phyloP scores from a whole-genome alignment of 129 eudicot genomes.

The Oenanthe sinensis region DNA sequence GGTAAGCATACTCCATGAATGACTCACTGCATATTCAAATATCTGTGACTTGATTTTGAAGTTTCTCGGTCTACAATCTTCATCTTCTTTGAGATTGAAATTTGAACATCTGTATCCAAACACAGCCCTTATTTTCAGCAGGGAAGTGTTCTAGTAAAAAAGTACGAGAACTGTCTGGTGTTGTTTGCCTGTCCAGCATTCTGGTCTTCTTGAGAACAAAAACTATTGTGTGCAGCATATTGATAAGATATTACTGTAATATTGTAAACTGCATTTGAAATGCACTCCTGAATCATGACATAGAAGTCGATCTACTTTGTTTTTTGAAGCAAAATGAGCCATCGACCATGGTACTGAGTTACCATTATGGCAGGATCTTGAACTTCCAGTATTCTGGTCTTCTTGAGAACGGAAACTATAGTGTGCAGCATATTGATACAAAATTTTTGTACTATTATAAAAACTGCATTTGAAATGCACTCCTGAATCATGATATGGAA shows the following conservation, averaged over 20 bases:
- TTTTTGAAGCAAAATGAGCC: not conserved
- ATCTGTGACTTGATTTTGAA: not conserved
- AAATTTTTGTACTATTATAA: not conserved
- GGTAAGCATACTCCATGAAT: slow-evolving; percentile 41
- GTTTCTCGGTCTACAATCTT: not conserved
- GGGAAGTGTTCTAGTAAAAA: not conserved
- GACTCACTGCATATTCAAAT: slow-evolving; percentile 7
- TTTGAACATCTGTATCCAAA: not conserved
- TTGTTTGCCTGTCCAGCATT: not conserved
- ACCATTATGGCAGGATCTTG: not conserved
- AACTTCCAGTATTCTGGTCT: not conserved
- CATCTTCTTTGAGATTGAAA: not conserved
- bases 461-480: not conserved
- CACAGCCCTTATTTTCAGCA: not conserved
- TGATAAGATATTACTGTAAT: not conserved
- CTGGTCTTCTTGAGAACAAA: not conserved
- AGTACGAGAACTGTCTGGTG: not conserved
- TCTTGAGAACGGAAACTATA: not conserved
- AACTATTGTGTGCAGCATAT: not conserved
- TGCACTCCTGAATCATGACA: not conserved
- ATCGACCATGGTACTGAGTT: not conserved
- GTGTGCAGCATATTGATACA: not conserved
- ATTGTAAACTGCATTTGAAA: not conserved
- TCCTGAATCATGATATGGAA: not conserved
- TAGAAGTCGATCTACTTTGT: not conserved